Base-by-base conservation (phyloP, 192 early-diverging fungal species). In the Phlyctochytrium planicorne region DNA sequence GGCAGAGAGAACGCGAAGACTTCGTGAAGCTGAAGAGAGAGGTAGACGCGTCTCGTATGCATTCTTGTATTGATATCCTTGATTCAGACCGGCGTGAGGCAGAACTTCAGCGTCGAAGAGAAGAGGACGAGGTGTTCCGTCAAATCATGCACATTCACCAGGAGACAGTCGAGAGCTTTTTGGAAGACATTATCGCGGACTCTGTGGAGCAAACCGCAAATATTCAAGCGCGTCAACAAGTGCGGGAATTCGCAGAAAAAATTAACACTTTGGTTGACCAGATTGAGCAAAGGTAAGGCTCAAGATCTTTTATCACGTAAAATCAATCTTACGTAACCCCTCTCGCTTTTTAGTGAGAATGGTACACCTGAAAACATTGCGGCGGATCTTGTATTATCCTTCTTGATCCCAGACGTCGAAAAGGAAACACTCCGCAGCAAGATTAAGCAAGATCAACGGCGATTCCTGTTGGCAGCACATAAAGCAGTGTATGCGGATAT, bases 1-100 rank as follows among this genome's bases (percentile, higher is more conserved):
- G n/a, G 86, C 84, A 1, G 78, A 82, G 34, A 72, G 84, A 37
- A 87, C 84, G 1, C 62, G 84, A 60, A 63, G 75, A 4, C 79
- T 87, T 76, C 72, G 86, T 3, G 84, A 88, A 53, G 86, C 84
- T 4, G 80, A 81, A 55, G 86, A 87, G 61, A 76, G 68, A n/a
- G 80, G 80, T 81, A 23, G 23, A 0, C 25, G 12, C 32, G 52
- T 20, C 32, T 14, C 35, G n/a, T 6, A 20, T 34, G 60, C 24
- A 34, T 37, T 6, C 40, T 10, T 50, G 10, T 10, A 10, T 50
- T 50, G n/a, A 10, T 10, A 10, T 10, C 40, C 12, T 6, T 16
- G 10, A 24, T 10, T 25, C 30, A 76, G 82, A 79, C 3, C 34
- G 30, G 20, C 69, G 86, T 2, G 74, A 87, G 50, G 73, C 64